Base-by-base conservation (phyloP, 108 stramenopile species). In the Licmophora abbreviata region DNA sequence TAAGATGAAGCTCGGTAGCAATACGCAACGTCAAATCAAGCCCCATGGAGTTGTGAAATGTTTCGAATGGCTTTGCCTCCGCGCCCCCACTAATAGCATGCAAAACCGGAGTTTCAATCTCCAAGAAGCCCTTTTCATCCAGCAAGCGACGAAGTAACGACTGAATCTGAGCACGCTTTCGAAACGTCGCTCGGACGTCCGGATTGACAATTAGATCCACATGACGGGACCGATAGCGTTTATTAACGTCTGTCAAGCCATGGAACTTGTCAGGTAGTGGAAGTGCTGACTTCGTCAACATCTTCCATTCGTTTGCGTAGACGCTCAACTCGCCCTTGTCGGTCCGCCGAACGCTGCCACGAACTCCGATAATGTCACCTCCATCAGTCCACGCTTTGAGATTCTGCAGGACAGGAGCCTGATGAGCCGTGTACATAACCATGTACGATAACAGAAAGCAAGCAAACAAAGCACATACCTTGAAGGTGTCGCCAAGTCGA, bases 81-180 rank as follows among this genome's bases (percentile, higher is more conserved):
- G 99, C 99, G 11, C 99, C 99, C 28, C 99, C 99, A 49, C 94
- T 80, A 48, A 86, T 73, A 7, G 81, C 50, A 51, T 95, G 90
- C 64, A 99, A 58, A 2, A 95, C 90, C 0, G 99, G 99, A 30
- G 99, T 99, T 71, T 99, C 99, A 51, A 99, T 94, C 75, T 99
- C 99, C 60, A 98, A 68, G 75, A 95, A 99, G 12, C 94, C 95
- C 37, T 48, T 68, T 21, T 73, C 81, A 56, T 98, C 92, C 29
- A 98, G 71, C n/a, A 77, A 55, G 12, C 91, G 71, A 23, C 99
- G 81, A 29, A 98, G 55, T 50, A 68, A 64, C n/a, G 91, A 81
- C 1, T 93, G 88, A 17, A 97, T 93, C 56, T 51, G 56, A 20
- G 97, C 93, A 27, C 99, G 73, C 57, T 86, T 77, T 36, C 81